Conservation (phyloP, 1,284 basidiomycete genomes). For the Pulveroboletus sp. region DNA sequence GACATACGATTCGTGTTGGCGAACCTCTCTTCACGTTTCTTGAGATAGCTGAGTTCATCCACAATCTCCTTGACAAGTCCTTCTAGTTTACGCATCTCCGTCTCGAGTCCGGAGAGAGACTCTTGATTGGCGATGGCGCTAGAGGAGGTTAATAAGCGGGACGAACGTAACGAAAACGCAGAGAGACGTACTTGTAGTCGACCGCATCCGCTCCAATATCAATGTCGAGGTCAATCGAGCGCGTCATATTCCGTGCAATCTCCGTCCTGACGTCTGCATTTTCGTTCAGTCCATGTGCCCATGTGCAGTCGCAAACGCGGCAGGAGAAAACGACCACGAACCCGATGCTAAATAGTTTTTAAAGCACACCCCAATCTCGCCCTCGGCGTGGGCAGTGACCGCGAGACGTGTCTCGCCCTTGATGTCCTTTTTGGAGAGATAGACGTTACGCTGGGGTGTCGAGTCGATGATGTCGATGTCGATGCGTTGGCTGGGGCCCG, state of each 20-base stretch:
- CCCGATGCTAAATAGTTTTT: conserved; percentile 75
- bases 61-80: conserved; percentile 92
- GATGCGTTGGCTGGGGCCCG: conserved; percentile 73
- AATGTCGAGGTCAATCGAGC: conserved; percentile 89
- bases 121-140: conserved; percentile 99
- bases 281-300: not conserved
- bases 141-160: conserved; percentile 3
- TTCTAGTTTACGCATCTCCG: conserved; percentile 97
- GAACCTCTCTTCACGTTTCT: conserved; percentile 87
- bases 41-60: conserved; percentile 93
- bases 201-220: conserved; percentile 98
- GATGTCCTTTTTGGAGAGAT: conserved; percentile 87
- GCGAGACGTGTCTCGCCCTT: conserved; percentile 91
- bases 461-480: conserved; percentile 96
- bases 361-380: conserved; percentile 95
- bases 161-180: not conserved
- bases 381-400: conserved; percentile 91
- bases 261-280: conserved; percentile 22
- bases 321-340: conserved; percentile 42
- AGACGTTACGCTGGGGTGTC: conserved; percentile 84
- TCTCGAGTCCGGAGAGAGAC: conserved; percentile 92
- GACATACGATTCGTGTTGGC: conserved; percentile 87
- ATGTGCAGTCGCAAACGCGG: not conserved
- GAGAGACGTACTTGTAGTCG: conserved; percentile 86
- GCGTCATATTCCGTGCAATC: conserved; percentile 44